Conservation (phyloP, 2,329 filamentous ascomycete genomes). For the Rhexocercosporidium sp. region DNA sequence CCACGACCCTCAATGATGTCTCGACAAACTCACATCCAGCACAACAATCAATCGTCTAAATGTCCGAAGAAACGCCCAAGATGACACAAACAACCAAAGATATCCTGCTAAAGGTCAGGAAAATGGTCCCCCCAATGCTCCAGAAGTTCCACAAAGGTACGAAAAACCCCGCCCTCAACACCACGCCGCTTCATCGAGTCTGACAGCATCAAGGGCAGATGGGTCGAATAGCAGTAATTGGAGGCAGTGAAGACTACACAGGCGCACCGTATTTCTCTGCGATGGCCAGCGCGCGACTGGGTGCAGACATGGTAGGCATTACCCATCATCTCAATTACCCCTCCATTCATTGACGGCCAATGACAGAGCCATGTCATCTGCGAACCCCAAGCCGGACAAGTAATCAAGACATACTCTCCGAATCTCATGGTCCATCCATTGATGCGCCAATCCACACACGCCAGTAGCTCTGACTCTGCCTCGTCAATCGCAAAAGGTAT, state of each 20-base stretch:
- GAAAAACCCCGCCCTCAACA: background rate
- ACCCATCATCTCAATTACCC: background rate
- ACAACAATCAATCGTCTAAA: conserved; percentile 17
- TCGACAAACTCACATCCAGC: background rate
- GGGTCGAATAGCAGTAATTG: conserved; percentile 90
- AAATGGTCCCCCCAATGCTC: conserved; percentile 92
- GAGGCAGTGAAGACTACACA: conserved; percentile 94
- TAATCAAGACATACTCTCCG: conserved; percentile 97
- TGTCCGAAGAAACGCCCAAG: conserved; percentile 43
- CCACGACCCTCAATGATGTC: background rate
- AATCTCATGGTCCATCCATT: conserved; percentile 98
- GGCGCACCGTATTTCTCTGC: conserved; percentile 98
- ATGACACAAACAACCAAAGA: conserved; percentile 77
- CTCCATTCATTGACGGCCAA: conserved; percentile 13
- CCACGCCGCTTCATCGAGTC: conserved; percentile 3
- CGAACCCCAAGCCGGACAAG: conserved; percentile 81
- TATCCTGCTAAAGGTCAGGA: conserved; percentile 80
- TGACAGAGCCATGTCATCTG: conserved; percentile 89
- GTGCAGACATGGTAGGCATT: conserved; percentile 79
- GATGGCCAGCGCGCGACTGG: conserved; percentile 90
- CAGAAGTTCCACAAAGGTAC: conserved; percentile 94
- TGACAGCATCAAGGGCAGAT: conserved; percentile 68
- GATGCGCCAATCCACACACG: conserved; percentile 75
- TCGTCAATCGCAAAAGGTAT: conserved; percentile 69
- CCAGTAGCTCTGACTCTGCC: conserved; percentile 59